Evolutionary conservation across 1,284 basidiomycete genomes (phyloP).

Genomic region (Chondrostereum purpureum): DNA sequence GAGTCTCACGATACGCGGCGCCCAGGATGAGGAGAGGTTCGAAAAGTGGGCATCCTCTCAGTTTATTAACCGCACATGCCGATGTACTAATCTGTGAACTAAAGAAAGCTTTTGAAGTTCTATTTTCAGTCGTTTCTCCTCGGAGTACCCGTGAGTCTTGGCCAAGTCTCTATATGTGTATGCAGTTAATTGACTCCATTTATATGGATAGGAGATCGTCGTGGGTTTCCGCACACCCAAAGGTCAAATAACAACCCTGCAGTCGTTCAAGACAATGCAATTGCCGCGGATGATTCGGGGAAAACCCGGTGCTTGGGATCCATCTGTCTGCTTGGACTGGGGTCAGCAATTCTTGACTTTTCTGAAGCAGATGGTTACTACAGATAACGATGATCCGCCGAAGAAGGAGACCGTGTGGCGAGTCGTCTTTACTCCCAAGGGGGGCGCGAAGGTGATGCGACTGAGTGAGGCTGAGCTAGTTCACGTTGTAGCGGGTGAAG

Average conservation of each 20-base stretch:
- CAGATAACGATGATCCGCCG: slow-evolving; percentile 14
- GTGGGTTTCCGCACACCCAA: slow-evolving; percentile 87
- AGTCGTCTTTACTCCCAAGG: slow-evolving; percentile 50
- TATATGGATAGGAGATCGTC: slow-evolving; percentile 61
- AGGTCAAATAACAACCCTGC: slow-evolving; percentile 58
- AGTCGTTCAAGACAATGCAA: slow-evolving; percentile 66
- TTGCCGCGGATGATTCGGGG: slow-evolving; percentile 72
- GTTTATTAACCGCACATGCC: background rate
- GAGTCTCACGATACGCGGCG: slow-evolving; percentile 69
- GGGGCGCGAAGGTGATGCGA: slow-evolving; percentile 39
- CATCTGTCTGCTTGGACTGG: slow-evolving; percentile 70
- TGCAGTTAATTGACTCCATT: slow-evolving; percentile 1
- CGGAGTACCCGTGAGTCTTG: slow-evolving; percentile 73
- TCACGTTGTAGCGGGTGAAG: slow-evolving; percentile 60
- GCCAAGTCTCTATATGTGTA: slow-evolving; percentile 2
- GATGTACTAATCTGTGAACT: background rate
- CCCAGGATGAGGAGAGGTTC: slow-evolving; percentile 69
- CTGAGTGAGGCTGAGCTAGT: slow-evolving; percentile 41
- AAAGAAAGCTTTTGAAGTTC: slow-evolving; percentile 86
- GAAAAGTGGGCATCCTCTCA: slow-evolving; percentile 58
- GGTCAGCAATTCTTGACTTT: slow-evolving; percentile 58
- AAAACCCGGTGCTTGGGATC: slow-evolving; percentile 74
- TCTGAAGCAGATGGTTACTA: slow-evolving; percentile 34
- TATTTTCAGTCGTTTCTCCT: slow-evolving; percentile 95
- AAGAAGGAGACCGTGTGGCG: slow-evolving; percentile 50